phyloP scores from a whole-genome alignment of 1,284 basidiomycete genomes.

The Microbotryum saponariae region DNA sequence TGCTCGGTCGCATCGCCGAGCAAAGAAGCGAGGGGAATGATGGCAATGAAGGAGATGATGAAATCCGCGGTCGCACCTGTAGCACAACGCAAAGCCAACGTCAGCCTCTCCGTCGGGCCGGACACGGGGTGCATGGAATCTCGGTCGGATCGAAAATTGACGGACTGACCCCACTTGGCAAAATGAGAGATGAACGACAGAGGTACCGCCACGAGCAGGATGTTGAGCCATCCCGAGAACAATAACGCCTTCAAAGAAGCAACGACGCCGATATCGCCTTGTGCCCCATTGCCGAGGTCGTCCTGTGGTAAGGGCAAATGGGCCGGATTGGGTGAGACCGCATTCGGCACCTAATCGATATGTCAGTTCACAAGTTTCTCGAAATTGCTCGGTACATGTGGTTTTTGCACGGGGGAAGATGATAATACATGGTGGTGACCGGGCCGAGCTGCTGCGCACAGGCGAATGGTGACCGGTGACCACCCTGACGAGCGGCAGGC shows the following conservation, averaged over 20 bases:
- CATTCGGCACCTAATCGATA: no score
- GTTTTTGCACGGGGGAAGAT: no score
- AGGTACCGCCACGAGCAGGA: conserved; percentile 68
- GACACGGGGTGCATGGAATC: no score
- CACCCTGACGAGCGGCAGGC: no score
- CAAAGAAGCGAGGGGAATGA: conserved; percentile 67
- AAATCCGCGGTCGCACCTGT: conserved; percentile 83
- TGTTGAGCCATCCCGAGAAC: conserved; percentile 64
- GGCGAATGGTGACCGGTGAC: no score
- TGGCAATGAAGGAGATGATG: conserved; percentile 71
- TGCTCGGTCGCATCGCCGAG: conserved; percentile 83
- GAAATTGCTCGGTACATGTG: no score
- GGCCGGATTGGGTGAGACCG: no score
- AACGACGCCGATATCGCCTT: conserved; percentile 27
- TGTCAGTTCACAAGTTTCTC: no score
- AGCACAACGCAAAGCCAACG: conserved; percentile 30
- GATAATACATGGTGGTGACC: no score
- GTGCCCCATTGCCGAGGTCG: not conserved
- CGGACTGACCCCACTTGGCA: conserved; percentile 28
- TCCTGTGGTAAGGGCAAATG: conserved; percentile 4
- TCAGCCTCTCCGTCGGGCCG: not conserved
- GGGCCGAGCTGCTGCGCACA: no score
- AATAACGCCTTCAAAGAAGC: conserved; percentile 60
- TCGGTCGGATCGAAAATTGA: not conserved
- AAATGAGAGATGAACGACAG: conserved; percentile 57